Conservation (phyloP, 2,329 filamentous ascomycete species). For the Geoglossum cookeanum region DNA sequence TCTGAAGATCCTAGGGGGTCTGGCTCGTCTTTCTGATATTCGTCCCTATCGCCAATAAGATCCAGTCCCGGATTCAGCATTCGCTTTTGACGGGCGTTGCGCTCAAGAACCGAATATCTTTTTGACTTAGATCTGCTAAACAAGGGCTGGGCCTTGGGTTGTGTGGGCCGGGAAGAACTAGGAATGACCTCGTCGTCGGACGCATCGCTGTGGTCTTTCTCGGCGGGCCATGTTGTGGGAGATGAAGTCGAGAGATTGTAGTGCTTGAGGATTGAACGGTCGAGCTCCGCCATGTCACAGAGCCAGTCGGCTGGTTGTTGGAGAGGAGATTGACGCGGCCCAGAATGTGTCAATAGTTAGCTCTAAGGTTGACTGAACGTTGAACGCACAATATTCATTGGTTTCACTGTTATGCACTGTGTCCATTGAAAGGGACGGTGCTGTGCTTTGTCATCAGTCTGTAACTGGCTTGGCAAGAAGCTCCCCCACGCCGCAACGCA, state of each 20-base stretch:
- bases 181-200: constrained; percentile 35
- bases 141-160: neutral
- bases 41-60: constrained; percentile 55
- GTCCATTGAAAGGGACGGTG: neutral
- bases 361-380: no score
- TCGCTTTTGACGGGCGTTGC: constrained; percentile 45
- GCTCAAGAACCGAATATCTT: constrained; percentile 62
- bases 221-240: constrained; percentile 70
- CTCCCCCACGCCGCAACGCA: neutral
- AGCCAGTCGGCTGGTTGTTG: neutral
- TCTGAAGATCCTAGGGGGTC: constrained; percentile 79
- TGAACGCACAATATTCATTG: no score
- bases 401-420: no score
- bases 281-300: constrained; percentile 36
- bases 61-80: constrained; percentile 51
- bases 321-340: neutral
- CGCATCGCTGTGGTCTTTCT: constrained; percentile 54
- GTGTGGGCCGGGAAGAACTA: neutral
- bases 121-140: neutral
- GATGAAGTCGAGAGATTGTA: constrained; percentile 68
- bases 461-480: neutral
- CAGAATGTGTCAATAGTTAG: neutral
- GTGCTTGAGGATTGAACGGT: constrained; percentile 65
- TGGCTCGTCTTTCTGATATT: constrained; percentile 67
- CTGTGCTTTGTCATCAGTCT: neutral